Evolutionary conservation across 176 grass and related monocot genomes (phyloP).

Genomic region (Bothriochloa decipiens): DNA sequence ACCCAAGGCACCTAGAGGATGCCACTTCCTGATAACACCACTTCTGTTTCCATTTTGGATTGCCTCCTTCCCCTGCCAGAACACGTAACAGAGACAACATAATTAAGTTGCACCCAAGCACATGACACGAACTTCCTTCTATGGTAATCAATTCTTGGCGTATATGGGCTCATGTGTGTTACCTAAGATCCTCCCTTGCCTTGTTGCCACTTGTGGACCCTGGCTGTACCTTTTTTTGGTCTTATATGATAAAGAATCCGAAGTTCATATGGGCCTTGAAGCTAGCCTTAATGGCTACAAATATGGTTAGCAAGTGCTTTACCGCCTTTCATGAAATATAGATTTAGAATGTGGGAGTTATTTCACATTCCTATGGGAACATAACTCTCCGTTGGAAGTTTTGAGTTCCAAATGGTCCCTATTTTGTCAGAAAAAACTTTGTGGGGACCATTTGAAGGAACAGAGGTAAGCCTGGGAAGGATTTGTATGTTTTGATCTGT

Average conservation of each 20-base stretch:
- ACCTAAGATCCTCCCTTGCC: conserved; percentile 9
- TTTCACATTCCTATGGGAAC: neutral
- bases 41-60: conserved; percentile 2
- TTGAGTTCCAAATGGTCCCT: neutral
- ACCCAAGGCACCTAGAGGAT: conserved; percentile 1
- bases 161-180: conserved; percentile 27
- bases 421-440: neutral
- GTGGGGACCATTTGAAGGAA: conserved; percentile 7
- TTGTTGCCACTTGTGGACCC: neutral
- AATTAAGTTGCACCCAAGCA: conserved; percentile 26
- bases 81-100: neutral
- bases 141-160: neutral
- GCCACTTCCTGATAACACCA: neutral
- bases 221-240: neutral
- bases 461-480: neutral
- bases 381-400: neutral
- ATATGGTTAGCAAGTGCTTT: conserved; percentile 17
- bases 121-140: conserved; percentile 3
- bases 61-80: neutral
- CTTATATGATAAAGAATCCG: neutral
- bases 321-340: conserved; percentile 24
- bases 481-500: conserved; percentile 24
- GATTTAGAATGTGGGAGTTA: conserved; percentile 2
- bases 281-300: conserved; percentile 12
- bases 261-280: conserved; percentile 12